These are phyloP conservation scores for Apiospora sp. DNA, from an alignment of 2,329 filamentous ascomycete species.

Conservation along the genomic window DNA sequence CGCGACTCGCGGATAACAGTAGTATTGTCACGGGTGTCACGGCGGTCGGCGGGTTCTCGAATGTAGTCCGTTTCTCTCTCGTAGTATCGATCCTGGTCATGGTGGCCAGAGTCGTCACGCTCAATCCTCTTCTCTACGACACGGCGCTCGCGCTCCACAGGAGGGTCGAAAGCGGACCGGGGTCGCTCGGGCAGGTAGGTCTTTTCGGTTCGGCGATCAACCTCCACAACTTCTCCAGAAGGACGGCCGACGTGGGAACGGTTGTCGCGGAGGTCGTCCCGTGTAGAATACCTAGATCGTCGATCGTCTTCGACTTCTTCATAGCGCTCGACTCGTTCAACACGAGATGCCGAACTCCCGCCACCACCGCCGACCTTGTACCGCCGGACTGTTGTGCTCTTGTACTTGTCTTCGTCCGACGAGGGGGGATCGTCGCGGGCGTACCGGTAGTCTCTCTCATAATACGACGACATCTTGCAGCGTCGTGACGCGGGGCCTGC, in stretches of 20 bases:
- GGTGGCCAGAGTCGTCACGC: constrained; percentile 31
- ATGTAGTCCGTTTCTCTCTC: constrained; percentile 35
- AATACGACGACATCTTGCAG: constrained; percentile 27
- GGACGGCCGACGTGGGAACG: constrained; percentile 44
- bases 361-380: constrained; percentile 43
- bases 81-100: constrained; percentile 25
- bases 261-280: constrained; percentile 28
- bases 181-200: constrained; percentile 57
- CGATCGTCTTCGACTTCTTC: constrained; percentile 55
- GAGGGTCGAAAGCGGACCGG: constrained; percentile 57
- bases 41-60: constrained; percentile 39
- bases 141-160: constrained; percentile 36
- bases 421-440: constrained; percentile 31
- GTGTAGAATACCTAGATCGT: constrained; percentile 50
- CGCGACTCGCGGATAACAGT: constrained; percentile 52
- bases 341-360: constrained; percentile 32
- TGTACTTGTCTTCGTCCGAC: constrained; percentile 40
- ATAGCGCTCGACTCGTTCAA: constrained; percentile 44
- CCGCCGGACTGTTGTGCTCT: constrained; percentile 40
- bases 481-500: constrained; percentile 18
- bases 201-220: constrained; percentile 51
- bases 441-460: constrained; percentile 30
- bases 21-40: not conserved
- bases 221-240: constrained; percentile 51
- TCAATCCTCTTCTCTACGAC: constrained; percentile 45